These are phyloP conservation scores for Mycena galopus DNA, from an alignment of 768 basidiomycete species.

Conservation along the genomic window DNA sequence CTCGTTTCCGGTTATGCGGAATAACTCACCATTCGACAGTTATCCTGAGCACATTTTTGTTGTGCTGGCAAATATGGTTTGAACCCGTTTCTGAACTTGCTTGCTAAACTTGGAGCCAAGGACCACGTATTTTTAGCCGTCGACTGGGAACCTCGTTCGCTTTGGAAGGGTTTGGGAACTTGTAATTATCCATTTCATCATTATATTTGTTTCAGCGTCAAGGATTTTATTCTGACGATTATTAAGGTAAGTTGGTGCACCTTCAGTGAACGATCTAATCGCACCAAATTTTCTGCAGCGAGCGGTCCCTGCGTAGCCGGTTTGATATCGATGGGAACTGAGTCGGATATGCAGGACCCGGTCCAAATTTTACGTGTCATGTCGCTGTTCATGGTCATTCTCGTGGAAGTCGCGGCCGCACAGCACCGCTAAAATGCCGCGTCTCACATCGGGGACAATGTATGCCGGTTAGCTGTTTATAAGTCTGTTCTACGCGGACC, in stretches of 20 bases:
- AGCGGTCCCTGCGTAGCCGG: background rate
- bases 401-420: background rate
- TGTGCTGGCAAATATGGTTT: conserved; percentile 44
- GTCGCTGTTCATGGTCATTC: too few relatives aligned
- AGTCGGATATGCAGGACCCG: background rate
- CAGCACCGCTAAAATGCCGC: background rate
- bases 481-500: background rate
- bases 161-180: background rate
- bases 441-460: background rate
- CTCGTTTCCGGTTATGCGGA: background rate
- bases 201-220: background rate
- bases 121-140: conserved; percentile 7
- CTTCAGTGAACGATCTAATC: background rate
- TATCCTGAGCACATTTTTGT: conserved; percentile 41
- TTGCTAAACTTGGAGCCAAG: background rate
- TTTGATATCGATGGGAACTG: background rate
- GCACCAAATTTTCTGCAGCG: background rate
- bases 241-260: background rate
- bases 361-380: background rate
- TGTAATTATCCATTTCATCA: background rate
- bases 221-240: background rate
- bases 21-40: conserved; percentile 27
- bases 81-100: background rate
- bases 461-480: background rate
- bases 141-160: conserved; percentile 12